Base-by-base conservation (phyloP, 306 rosid genomes). In the Phaseolus lunatus region DNA sequence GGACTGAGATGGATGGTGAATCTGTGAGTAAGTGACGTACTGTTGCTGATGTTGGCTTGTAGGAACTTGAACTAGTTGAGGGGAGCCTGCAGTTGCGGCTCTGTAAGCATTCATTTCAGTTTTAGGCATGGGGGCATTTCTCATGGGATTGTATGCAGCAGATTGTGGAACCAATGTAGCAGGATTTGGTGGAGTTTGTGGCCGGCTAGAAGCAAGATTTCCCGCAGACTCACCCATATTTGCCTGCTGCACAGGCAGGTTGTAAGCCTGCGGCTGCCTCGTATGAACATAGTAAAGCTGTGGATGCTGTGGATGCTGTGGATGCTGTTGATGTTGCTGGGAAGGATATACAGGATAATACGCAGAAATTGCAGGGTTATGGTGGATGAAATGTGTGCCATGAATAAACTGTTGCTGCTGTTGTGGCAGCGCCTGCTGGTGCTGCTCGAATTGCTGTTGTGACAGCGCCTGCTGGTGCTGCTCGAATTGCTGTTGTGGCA, bases 1-100 rank as follows among this genome's bases (percentile, higher is more conserved):
- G 16, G 97, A 89, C 78, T 94, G 97, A 41, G 98, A 88, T 11
- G 96, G 97, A 79, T 92, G 96, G 59, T 87, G 97, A 67, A 89
- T 84, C 81, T 95, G 97, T 52, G 97, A 69, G 84, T 90, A 96
- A 70, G 90, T 86, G 50, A 84, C 89, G 72, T 86, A 91, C 23
- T 87, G 96, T 62, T 89, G 97, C 87, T 90, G 97, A 76, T 85
- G 92, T 82, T 95, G 98, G 82, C 81, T 53, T 23, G 93, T 15
- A 29, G 98, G 85, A 79, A 88, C 95, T 78, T 94, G 98, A 77
- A 92, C 93, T 45, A 90, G 71, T 26, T 88, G 90, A 37, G 89
- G 88, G 79, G 88, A 72, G 74, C 85, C 90, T 31, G 90, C 69
- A 24, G 89, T 54, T 31, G 92, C 86, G 20, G 90, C 85, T 85